Evolutionary conservation across 768 basidiomycete species (phyloP), one percentile per base, ranked within the genome.

Genomic region (Macrocybe gigantea): DNA sequence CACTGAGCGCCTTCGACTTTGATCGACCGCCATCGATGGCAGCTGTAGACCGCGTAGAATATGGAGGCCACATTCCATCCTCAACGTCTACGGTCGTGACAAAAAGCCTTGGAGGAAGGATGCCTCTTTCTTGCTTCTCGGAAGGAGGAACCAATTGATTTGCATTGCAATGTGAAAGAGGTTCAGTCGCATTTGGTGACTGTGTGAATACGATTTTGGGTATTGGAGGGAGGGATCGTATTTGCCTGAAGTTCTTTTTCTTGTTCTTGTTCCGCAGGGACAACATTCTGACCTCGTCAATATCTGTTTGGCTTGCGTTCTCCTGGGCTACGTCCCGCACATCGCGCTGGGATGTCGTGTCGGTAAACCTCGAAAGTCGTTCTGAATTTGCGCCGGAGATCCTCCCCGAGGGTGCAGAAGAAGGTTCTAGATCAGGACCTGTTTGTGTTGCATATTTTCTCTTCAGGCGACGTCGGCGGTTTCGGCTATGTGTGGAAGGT

Each of bases 71-170:
- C 56, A 71, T 50, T 1, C 69, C 74, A 22, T 69, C 74, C 55
- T 85, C 84, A 22, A 88, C 82, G 51, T 88, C 83, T 2, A 88
- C 70, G 53, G 79, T 82, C 2, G 85, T 87, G 33, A 88, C 82
- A 51, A 88, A 79, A 56, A 88, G 59, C 44, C 83, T 80, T 4
- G 67, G 56, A 0, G 86, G 86, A 6, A 88, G 55, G 41, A 65
- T 56, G 12, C 76, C 77, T 4, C 44, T 53, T 31, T 68, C 71
- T 43, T 76, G 63, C 39, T 78, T 75, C 56, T 82, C 77, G 3
- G 86, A 88, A 1, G 86, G 86, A 2, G 85, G 80, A 32, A 85
- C 54, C 8, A 85, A 62, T 1, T 68, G 72, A 6, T 70, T 64
- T 5, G 49, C 35, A 35, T 46, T 6, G 42, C 39, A 37, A 42